Percentiles rank a stretch among this genome's conserved stretches.
These are phyloP conservation scores for Orbilia blumenaviensis DNA, from an alignment of 2,329 filamentous ascomycete species.

Conservation along the genomic window DNA sequence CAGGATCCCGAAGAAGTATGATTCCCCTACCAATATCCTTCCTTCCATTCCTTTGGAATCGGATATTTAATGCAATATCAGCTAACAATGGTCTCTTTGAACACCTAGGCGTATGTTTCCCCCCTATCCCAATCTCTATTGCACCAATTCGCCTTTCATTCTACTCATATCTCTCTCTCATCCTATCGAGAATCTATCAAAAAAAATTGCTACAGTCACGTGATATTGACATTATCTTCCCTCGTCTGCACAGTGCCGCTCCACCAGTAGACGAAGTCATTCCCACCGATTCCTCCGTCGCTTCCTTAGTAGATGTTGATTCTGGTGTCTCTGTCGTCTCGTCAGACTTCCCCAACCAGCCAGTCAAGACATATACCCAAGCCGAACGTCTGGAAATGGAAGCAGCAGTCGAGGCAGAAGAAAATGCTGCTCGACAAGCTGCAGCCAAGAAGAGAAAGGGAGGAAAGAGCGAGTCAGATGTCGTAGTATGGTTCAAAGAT, in stretches of 20 bases:
- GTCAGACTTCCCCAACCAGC: conserved; percentile 35
- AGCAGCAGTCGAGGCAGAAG: conserved; percentile 29
- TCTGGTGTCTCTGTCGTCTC: conserved; percentile 48
- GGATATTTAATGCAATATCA: conserved; percentile 9
- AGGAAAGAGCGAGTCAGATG: conserved; percentile 58
- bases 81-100: not conserved
- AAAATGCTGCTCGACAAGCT: conserved; percentile 24
- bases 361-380: conserved; percentile 46
- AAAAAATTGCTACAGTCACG: not conserved
- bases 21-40: not conserved
- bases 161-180: no score
- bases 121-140: not conserved
- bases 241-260: conserved; percentile 30
- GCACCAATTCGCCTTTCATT: not conserved
- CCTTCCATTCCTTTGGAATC: not conserved
- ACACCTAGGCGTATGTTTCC: conserved; percentile 25
- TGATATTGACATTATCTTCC: not conserved
- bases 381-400: conserved; percentile 42
- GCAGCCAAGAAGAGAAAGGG: conserved; percentile 21
- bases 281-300: conserved; percentile 46
- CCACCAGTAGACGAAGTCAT: conserved; percentile 36
- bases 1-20: conserved; percentile 48
- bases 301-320: conserved; percentile 45
- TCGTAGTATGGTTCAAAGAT: conserved; percentile 57
- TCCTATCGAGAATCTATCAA: not conserved